A percentile compares a stretch with the other conserved stretches of the same genome.
Conservation (phyloP, 2,329 filamentous ascomycete species). For the Arthrinium puccinioides region DNA sequence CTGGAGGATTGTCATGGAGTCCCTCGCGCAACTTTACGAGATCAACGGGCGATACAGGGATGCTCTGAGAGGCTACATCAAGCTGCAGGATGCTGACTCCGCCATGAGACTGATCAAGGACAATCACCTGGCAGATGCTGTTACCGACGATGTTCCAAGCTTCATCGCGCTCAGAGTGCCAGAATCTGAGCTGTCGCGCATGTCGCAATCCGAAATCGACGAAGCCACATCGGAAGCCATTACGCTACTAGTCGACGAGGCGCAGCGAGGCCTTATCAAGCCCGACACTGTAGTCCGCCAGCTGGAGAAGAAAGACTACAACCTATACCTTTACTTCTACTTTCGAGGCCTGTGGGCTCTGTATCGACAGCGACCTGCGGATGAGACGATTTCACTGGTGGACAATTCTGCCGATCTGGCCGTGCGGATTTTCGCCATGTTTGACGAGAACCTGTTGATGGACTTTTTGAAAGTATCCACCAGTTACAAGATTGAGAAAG, state of each 20-base stretch:
- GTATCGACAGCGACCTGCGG: conserved; percentile 47
- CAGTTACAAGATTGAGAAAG: conserved; percentile 81
- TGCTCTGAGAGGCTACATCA: conserved; percentile 82
- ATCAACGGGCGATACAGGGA: conserved; percentile 75
- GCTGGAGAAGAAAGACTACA: conserved; percentile 58
- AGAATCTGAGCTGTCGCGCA: conserved; percentile 57
- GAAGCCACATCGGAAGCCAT: conserved; percentile 78
- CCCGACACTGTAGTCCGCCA: conserved; percentile 73
- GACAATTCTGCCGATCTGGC: conserved; percentile 84
- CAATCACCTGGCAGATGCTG: conserved; percentile 81
- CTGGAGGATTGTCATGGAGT: conserved; percentile 84
- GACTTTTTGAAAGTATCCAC: conserved; percentile 80
- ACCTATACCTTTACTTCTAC: conserved; percentile 86
- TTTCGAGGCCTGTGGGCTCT: conserved; percentile 78
- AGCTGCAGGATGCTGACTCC: conserved; percentile 83
- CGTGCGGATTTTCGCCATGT: conserved; percentile 77
- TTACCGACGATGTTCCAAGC: conserved; percentile 82
- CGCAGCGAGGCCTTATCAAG: conserved; percentile 77
- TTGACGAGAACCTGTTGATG: conserved; percentile 75
- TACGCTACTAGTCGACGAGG: conserved; percentile 80
- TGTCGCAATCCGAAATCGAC: conserved; percentile 65
- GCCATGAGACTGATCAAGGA: conserved; percentile 82
- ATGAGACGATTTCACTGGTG: conserved; percentile 61
- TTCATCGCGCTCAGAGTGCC: conserved; percentile 85
- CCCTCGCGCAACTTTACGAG: conserved; percentile 77